Percentiles rank a stretch among this genome's conserved stretches.
These are phyloP conservation scores for Exophiala spinifera DNA, from an alignment of 2,329 filamentous ascomycete genomes.

Conservation along the genomic window DNA sequence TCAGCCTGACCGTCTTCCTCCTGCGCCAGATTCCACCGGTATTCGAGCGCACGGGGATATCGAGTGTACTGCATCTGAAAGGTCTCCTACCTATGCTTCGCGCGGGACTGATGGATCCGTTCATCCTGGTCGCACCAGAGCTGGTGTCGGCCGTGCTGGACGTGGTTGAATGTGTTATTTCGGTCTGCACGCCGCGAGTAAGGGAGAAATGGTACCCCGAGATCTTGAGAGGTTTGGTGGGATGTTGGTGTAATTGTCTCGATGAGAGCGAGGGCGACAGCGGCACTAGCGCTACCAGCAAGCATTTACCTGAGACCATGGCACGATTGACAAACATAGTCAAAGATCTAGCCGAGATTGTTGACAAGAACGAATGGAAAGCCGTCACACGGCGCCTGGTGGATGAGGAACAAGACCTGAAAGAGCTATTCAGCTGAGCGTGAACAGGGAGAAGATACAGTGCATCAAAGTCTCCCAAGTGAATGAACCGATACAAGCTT, in stretches of 20 bases:
- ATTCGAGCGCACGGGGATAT: slow-evolving; percentile 36
- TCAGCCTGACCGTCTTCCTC: slow-evolving; percentile 49
- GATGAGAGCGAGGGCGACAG: slow-evolving; percentile 35
- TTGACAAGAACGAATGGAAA: slow-evolving; percentile 26
- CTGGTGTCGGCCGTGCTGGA: slow-evolving; percentile 54
- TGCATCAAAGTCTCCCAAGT: too few relatives aligned
- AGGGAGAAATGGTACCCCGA: slow-evolving; percentile 56
- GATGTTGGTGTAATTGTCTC: slow-evolving; percentile 61
- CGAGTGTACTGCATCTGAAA: slow-evolving; percentile 47
- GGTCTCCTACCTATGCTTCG: slow-evolving; percentile 66
- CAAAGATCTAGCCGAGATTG: slow-evolving; percentile 28
- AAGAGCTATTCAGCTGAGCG: slow-evolving; percentile 34
- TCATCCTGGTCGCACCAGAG: slow-evolving; percentile 55
- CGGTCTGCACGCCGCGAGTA: slow-evolving; percentile 68
- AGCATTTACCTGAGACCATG: slow-evolving; percentile 28
- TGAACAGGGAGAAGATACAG: too few relatives aligned
- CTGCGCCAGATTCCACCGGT: slow-evolving; percentile 32
- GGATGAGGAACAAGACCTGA: slow-evolving; percentile 36
- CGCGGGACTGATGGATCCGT: slow-evolving; percentile 65
- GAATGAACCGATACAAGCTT: too few relatives aligned
- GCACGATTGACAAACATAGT: slow-evolving; percentile 32
- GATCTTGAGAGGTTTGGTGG: slow-evolving; percentile 59
- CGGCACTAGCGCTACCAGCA: neutral
- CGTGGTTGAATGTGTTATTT: slow-evolving; percentile 57
- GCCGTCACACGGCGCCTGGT: slow-evolving; percentile 30